Conservation (phyloP, 2,329 filamentous ascomycete species). For the Ascosphaera aggregata region DNA sequence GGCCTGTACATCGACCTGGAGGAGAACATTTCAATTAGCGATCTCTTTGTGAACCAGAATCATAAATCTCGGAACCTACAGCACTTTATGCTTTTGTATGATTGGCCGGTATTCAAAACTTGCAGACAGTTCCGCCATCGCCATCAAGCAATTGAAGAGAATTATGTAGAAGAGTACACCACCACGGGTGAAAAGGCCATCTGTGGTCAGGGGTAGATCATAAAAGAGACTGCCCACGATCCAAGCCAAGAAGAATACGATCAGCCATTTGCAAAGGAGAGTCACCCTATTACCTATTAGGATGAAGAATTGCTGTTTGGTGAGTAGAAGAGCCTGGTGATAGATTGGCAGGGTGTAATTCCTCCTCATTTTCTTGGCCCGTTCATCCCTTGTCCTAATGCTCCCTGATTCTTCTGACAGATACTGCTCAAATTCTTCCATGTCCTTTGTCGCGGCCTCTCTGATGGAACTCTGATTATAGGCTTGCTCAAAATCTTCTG, state of each 20-base stretch:
- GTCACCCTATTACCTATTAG: slow-evolving; percentile 31
- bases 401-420: slow-evolving; percentile 20
- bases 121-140: slow-evolving; percentile 35
- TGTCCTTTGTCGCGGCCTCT: slow-evolving; percentile 22
- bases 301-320: slow-evolving; percentile 30
- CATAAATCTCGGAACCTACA: slow-evolving; percentile 16
- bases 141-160: slow-evolving; percentile 38
- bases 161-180: slow-evolving; percentile 39
- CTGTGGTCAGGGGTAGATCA: slow-evolving; percentile 27
- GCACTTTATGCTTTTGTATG: slow-evolving; percentile 45
- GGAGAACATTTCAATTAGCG: slow-evolving; percentile 4
- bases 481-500: slow-evolving; percentile 29
- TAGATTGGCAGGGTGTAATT: slow-evolving; percentile 29
- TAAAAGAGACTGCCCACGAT: slow-evolving; percentile 29
- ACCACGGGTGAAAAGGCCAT: slow-evolving; percentile 33
- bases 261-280: slow-evolving; percentile 27
- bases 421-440: slow-evolving; percentile 30
- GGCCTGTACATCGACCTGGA: slow-evolving; percentile 38
- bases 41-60: neutral
- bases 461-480: slow-evolving; percentile 26
- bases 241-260: slow-evolving; percentile 22
- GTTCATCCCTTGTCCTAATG: slow-evolving; percentile 14
- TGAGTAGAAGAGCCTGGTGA: slow-evolving; percentile 27
- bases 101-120: slow-evolving; percentile 41
- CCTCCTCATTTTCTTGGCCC: slow-evolving; percentile 16